These are phyloP conservation scores for Colletotrichum sp. DNA, from an alignment of 2,329 filamentous ascomycete genomes.

Conservation along the genomic window DNA sequence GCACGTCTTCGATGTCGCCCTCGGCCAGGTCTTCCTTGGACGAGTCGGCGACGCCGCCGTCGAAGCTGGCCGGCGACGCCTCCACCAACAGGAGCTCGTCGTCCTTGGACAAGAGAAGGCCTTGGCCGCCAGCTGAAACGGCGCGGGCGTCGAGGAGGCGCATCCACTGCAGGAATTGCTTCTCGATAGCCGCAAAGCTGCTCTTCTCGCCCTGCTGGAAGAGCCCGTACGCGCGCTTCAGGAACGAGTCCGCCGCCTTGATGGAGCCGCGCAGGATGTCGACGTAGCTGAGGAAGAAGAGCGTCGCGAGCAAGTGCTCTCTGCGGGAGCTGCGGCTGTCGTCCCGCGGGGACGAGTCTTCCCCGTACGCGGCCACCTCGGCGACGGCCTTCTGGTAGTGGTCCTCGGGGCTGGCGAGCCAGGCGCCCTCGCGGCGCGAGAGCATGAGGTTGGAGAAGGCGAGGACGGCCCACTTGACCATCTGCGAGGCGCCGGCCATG, in stretches of 20 bases:
- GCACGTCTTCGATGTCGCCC: constrained; percentile 51
- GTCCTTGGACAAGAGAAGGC: constrained; percentile 54
- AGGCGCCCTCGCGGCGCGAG: constrained; percentile 36
- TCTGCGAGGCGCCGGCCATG: constrained; percentile 50
- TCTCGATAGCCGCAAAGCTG: constrained; percentile 44
- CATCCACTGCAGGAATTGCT: constrained; percentile 58
- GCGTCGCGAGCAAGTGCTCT: constrained; percentile 51
- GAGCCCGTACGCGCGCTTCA: constrained; percentile 53
- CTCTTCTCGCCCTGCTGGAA: constrained; percentile 46
- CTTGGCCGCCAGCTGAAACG: constrained; percentile 61
- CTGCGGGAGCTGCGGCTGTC: constrained; percentile 31
- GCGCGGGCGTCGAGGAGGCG: constrained; percentile 60
- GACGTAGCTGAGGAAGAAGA: constrained; percentile 61
- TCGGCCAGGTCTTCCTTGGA: constrained; percentile 25
- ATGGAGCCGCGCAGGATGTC: constrained; percentile 51
- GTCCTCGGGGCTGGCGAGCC: constrained; percentile 35
- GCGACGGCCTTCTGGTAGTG: constrained; percentile 41
- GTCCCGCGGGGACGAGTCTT: constrained; percentile 5
- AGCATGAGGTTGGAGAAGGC: constrained; percentile 55
- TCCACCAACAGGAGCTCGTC: constrained; percentile 51
- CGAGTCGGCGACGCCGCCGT: constrained; percentile 31
- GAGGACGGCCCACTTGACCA: constrained; percentile 54
- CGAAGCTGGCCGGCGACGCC: constrained; percentile 45
- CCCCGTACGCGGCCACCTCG: constrained; percentile 31
- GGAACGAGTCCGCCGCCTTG: constrained; percentile 51